Conservation (phyloP, 2,329 filamentous ascomycete genomes). For the Fusarium abutilonis region DNA sequence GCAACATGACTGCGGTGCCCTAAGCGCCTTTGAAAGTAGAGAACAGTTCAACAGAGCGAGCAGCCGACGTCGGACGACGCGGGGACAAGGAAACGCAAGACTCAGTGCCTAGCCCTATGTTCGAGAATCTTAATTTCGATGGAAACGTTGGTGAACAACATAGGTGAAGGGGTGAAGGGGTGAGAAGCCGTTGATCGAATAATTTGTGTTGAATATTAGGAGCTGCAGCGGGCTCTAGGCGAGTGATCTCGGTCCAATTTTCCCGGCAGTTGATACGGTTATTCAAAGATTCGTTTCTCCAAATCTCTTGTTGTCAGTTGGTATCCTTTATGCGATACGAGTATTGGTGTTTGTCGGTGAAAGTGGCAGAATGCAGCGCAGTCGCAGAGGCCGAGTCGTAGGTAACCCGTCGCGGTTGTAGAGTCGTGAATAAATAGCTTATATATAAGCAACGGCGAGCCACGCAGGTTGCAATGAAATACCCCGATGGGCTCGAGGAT, state of each 20-base stretch:
- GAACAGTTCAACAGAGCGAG: slow-evolving; percentile 21
- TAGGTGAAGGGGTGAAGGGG: slow-evolving; percentile 10
- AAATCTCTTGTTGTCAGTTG: neutral
- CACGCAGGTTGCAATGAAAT: slow-evolving; percentile 1
- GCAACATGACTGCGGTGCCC: slow-evolving; percentile 72
- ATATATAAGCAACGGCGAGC: slow-evolving; percentile 3
- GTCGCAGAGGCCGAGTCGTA: slow-evolving; percentile 20
- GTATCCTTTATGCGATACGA: neutral
- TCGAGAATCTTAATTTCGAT: slow-evolving; percentile 6
- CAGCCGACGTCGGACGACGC: slow-evolving; percentile 42
- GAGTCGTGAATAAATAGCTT: neutral
- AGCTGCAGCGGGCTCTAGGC: neutral
- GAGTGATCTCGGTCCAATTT: slow-evolving; percentile 4
- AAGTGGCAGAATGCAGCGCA: slow-evolving; percentile 21
- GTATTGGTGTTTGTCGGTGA: slow-evolving; percentile 11
- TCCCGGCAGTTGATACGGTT: slow-evolving; percentile 4
- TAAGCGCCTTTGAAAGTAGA: slow-evolving; percentile 31
- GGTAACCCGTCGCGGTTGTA: neutral
- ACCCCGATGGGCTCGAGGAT: slow-evolving; percentile 3
- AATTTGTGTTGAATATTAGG: neutral
- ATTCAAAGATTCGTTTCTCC: neutral
- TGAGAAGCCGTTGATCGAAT: slow-evolving; percentile 6
- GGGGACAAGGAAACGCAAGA: slow-evolving; percentile 13
- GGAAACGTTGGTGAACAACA: slow-evolving; percentile 17
- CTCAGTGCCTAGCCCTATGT: slow-evolving; percentile 8